Percentiles rank a stretch among this genome's conserved stretches.
These are phyloP conservation scores for Guadua angustifolia DNA, from an alignment of 176 grass and related monocot genomes.

Conservation along the genomic window DNA sequence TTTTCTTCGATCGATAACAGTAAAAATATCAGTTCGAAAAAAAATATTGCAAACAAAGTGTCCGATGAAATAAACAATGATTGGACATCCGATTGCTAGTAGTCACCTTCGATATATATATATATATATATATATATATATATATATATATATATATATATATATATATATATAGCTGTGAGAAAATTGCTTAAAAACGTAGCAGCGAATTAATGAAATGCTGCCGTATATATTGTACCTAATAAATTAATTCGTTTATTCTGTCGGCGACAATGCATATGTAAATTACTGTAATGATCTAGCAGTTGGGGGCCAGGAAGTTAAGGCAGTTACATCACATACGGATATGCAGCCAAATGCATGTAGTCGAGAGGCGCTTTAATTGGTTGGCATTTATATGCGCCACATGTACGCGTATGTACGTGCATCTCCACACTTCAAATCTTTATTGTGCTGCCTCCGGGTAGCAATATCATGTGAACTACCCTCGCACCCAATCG, in stretches of 20 bases:
- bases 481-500: background rate
- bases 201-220: background rate
- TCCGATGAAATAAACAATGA: too few species aligned
- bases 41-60: too few species aligned
- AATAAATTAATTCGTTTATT: background rate
- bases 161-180: background rate
- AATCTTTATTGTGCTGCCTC: background rate
- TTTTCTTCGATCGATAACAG: too few species aligned
- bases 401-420: too few species aligned
- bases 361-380: background rate
- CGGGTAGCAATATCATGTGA: conserved; percentile 39
- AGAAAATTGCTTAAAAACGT: background rate
- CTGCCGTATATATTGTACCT: background rate
- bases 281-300: background rate
- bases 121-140: too few species aligned
- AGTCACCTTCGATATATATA: too few species aligned
- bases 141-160: too few species aligned
- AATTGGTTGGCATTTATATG: background rate
- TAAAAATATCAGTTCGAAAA: too few species aligned
- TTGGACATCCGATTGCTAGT: too few species aligned
- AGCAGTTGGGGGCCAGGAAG: background rate
- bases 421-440: too few species aligned
- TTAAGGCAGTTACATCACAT: background rate
- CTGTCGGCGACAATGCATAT: background rate
- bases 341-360: background rate